These are phyloP conservation scores for Naganishia sp. DNA, from an alignment of 1,284 basidiomycete genomes.

Conservation along the genomic window DNA sequence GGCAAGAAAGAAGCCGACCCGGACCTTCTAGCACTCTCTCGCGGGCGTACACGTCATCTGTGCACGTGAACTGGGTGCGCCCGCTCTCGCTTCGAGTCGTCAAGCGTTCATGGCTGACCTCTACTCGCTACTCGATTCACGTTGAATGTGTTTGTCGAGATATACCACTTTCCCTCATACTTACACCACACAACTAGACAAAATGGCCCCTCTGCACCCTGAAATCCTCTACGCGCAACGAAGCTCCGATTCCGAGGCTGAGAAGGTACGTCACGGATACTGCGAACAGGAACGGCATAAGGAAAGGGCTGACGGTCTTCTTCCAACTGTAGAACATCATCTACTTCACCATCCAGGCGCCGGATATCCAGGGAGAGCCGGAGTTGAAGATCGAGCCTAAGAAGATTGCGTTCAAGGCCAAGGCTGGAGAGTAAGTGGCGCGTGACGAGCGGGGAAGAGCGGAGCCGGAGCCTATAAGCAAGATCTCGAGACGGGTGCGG, in stretches of 20 bases:
- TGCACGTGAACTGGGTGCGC: conserved; percentile 1
- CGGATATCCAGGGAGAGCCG: conserved; percentile 70
- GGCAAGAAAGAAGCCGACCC: not conserved
- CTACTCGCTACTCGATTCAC: not conserved
- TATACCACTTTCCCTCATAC: not conserved
- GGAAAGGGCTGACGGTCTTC: conserved; percentile 3
- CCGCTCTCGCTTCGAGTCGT: not conserved
- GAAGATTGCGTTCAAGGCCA: conserved; percentile 69
- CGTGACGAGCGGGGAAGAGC: not conserved
- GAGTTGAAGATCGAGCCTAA: conserved; percentile 67
- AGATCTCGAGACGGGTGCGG: too few species aligned
- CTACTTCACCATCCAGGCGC: conserved; percentile 79
- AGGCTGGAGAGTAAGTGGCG: conserved; percentile 65
- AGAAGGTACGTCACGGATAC: conserved; percentile 62
- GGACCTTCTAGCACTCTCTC: conserved; percentile 14
- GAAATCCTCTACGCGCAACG: conserved; percentile 91
- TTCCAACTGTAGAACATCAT: conserved; percentile 67
- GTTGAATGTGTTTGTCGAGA: not conserved
- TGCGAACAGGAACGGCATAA: not conserved
- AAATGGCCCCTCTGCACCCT: conserved; percentile 62
- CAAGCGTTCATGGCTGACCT: not conserved
- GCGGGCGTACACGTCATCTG: conserved; percentile 3
- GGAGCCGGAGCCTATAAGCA: too few species aligned
- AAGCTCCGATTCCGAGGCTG: conserved; percentile 65
- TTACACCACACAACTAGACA: conserved; percentile 18